Base-by-base conservation (phyloP, 805 yeast species). In the Yamadazyma olivae region DNA sequence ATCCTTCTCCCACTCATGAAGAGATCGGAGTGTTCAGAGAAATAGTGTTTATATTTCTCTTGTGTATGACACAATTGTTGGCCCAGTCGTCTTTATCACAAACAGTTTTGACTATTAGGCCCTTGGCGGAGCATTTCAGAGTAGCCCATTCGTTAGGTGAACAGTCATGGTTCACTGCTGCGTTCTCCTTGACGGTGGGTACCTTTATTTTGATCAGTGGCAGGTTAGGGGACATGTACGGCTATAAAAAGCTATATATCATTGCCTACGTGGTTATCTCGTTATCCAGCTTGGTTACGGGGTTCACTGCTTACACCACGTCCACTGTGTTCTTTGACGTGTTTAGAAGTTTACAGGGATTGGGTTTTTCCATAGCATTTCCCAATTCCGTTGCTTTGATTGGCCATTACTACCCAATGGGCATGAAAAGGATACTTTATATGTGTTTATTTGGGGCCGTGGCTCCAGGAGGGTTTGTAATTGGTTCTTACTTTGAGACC, bases 181-280 rank as follows among this genome's bases (percentile, higher is more conserved):
- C 64, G 1, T 60, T 50, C 29, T 56, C 67, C 3, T 45, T 62
- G 29, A 59, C 64, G 1, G 64, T 59, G 13, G 68, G 68, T 12
- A 60, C 67, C 2, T 62, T 62, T 34, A 61, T 61, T 30, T 43
- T 61, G 10, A 47, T 57, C 1, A 49, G 58, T 2, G 68, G 68
- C 2, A 49, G 64, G 20, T 32, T 62, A 17, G 68, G 67, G 10
- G 67, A 61, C 38, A 39, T 59, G 47, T 54, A 53, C 38, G 68
- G 67, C 16, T 60, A 61, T 42, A 62, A 62, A 39, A 40, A 26
- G 23, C 32, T 61, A 35, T 58, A 45, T 39, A 27, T 59, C 8
- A 28, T 53, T 8, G 65, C 66, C 3, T 53, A 46, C 23, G 31
- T 42, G 2, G 44, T 57, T 47, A 44, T 46, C 23, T 54, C 54